Evolutionary conservation across 2,329 filamentous ascomycete species (phyloP), one percentile per base, ranked within the genome.

Genomic region (Paracorniculantispora psalliotae): DNA sequence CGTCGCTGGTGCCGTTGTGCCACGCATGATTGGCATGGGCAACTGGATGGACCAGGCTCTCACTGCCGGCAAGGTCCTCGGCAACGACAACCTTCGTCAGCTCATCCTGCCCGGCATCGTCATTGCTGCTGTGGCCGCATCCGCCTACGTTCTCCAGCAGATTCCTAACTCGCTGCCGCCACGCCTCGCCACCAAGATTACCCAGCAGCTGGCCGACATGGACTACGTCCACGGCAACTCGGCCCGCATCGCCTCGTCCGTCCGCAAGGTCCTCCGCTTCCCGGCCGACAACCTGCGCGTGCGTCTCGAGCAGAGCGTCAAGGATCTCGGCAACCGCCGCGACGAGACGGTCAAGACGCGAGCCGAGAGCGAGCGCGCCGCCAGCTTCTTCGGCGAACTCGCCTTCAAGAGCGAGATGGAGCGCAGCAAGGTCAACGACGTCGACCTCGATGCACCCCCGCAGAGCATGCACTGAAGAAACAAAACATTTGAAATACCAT

Each of bases 211-310:
- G 39, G 78, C 83, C 8, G 83, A 89, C 19, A 86, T 96, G 68
- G 94, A 99, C 76, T 99, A 97, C 70, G 90, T 94, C 1, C 94
- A 99, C 73, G 77, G 84, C 64, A 99, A 99, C 76, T 86, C 92
- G 47, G 80, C 83, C 19, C 90, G 94, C 57, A 96, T 99, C 68
- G 88, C 90, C 23, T 82, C 85, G 26, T 89, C 96, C 57, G 91
- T 96, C 44, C 90, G 93, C 65, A 91, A 92, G 70, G 91, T 96
- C 9, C 84, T 99, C 41, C 90, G 91, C 61, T 86, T 90, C 67
- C 94, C 94, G 1, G 90, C 92, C 1, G 89, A 93, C 68, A 92
- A 91, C 67, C 83, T 99, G 8, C 88, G 92, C 57, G 86, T 91
- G 46, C 87, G 89, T 55, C 82, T 99, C 30, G 89, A 96, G 67